Percentiles rank a stretch among this genome's conserved stretches.
Conservation (phyloP, 768 basidiomycete genomes). For the Mycena chlorophos region DNA sequence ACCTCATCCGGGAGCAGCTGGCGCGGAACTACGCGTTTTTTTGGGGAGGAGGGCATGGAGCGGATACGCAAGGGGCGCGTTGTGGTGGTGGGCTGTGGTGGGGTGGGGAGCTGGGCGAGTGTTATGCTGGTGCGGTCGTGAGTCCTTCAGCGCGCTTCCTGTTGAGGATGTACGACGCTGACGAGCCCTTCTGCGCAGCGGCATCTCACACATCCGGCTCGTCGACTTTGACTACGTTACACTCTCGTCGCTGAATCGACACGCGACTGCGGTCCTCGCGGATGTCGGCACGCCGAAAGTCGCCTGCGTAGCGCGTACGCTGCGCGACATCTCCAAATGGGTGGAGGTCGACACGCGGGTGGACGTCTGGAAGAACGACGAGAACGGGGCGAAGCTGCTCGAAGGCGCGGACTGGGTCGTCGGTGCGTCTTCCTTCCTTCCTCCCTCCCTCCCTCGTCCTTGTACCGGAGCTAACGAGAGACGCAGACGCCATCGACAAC, state of each 20-base stretch:
- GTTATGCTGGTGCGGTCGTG: conserved; percentile 91
- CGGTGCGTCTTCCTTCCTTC: conserved; percentile 46
- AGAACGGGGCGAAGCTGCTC: conserved; percentile 62
- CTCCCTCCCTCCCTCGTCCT: no score
- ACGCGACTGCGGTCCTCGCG: conserved; percentile 83
- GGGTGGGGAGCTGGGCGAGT: conserved; percentile 95
- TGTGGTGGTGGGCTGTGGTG: conserved; percentile 92
- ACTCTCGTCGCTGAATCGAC: conserved; percentile 90
- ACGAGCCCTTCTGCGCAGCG: conserved; percentile 45
- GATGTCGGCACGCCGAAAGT: conserved; percentile 97
- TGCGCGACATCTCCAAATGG: conserved; percentile 79
- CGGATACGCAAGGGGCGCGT: conserved; percentile 74
- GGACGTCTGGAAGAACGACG: conserved; percentile 85
- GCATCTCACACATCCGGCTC: conserved; percentile 74
- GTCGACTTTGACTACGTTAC: conserved; percentile 97
- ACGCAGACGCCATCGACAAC: conserved; percentile 91
- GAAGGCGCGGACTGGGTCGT: conserved; percentile 94
- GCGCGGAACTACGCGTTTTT: conserved; percentile 95
- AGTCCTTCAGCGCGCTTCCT: conserved; percentile 32
- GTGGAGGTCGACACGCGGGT: conserved; percentile 81
- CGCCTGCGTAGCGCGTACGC: conserved; percentile 63
- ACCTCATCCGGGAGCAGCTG: conserved; percentile 83
- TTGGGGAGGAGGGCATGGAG: conserved; percentile 83
- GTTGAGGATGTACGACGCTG: not conserved
- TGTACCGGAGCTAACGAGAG: not conserved